Conservation (phyloP, 2,329 filamentous ascomycete genomes). For the Cercospora sp. region DNA sequence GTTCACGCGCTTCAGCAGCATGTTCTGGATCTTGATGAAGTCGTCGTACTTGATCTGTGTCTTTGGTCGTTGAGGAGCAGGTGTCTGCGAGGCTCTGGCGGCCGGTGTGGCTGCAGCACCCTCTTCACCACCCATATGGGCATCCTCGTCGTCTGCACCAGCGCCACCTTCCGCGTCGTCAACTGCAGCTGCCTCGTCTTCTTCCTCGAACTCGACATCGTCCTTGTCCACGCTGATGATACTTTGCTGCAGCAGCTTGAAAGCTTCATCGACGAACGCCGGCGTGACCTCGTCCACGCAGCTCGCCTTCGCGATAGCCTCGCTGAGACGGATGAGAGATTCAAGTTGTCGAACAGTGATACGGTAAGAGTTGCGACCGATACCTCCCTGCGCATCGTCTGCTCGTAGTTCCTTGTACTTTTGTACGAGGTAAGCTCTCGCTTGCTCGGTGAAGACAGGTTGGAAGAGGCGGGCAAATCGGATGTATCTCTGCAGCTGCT, state of each 20-base stretch:
- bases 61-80: slow-evolving; percentile 55
- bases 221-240: slow-evolving; percentile 99
- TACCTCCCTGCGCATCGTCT: slow-evolving; percentile 90
- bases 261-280: slow-evolving; percentile 87
- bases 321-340: slow-evolving; percentile 89
- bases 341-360: slow-evolving; percentile 97
- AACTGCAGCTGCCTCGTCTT: slow-evolving; percentile 52
- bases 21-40: slow-evolving; percentile 86
- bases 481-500: slow-evolving; percentile 95
- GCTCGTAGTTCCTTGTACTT: slow-evolving; percentile 94
- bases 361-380: slow-evolving; percentile 92
- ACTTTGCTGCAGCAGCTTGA: slow-evolving; percentile 83
- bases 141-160: slow-evolving; percentile 50
- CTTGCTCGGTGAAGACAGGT: slow-evolving; percentile 85
- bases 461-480: slow-evolving; percentile 94
- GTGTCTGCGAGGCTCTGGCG: slow-evolving; percentile 44
- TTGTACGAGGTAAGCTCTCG: slow-evolving; percentile 79
- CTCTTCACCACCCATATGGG: slow-evolving; percentile 51
- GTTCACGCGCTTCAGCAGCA: slow-evolving; percentile 77
- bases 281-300: slow-evolving; percentile 87
- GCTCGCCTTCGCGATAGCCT: slow-evolving; percentile 98
- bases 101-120: slow-evolving; percentile 37
- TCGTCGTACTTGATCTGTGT: slow-evolving; percentile 95
- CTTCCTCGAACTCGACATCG: slow-evolving; percentile 89
- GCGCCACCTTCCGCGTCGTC: slow-evolving; percentile 51